Base-by-base conservation (phyloP, 1,284 basidiomycete genomes). In the Cystobasidium pallidum region DNA sequence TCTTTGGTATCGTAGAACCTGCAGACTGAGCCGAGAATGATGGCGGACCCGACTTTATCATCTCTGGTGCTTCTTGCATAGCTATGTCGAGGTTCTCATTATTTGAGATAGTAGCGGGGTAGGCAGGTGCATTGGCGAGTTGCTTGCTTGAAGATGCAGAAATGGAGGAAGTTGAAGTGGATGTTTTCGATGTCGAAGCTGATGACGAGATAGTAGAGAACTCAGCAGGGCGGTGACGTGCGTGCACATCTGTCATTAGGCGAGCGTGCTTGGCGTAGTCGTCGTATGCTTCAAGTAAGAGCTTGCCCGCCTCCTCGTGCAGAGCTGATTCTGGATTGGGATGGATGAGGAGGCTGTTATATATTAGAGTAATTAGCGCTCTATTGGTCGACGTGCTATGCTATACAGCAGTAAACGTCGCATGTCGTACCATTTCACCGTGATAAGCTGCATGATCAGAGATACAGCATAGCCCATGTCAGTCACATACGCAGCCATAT, bases 311-410 rank as follows among this genome's bases (percentile, higher is more conserved):
- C 81, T 95, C 92, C 80, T 96, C 93, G 80, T 97, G 92, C 67
- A 98, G 84, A 0, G 94, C 94, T 17, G 91, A 93, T 81, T 97
- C 94, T 21, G 94, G 91, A 80, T 97, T 97, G 15, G 94, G 94
- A 78, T 92, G 92, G 77, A 98, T 96, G 75, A 98, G 86, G 39
- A 98, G 86, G 79, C 94, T 73, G 39, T 19, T 54, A 10, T 1
- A 34, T 8, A 66, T 11, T 8, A 28, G 11, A 39, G 10, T 19
- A n/a, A 15, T 13, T 4, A 15, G 21, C 21, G 21, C 45, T 51
- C 1, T 11, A 26, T 34, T 10, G n/a, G 10, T n/a, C 19, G 24
- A 55, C 6, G 52, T 34, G 28, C 28, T 11, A 28, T 24, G 24
- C 26, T 4, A 39, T 39, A 39, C 6, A 39, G 36, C 36, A 7